These are phyloP conservation scores for Uronychia binucleata DNA, from an alignment of 73 alveolate genomes.

Conservation along the genomic window DNA sequence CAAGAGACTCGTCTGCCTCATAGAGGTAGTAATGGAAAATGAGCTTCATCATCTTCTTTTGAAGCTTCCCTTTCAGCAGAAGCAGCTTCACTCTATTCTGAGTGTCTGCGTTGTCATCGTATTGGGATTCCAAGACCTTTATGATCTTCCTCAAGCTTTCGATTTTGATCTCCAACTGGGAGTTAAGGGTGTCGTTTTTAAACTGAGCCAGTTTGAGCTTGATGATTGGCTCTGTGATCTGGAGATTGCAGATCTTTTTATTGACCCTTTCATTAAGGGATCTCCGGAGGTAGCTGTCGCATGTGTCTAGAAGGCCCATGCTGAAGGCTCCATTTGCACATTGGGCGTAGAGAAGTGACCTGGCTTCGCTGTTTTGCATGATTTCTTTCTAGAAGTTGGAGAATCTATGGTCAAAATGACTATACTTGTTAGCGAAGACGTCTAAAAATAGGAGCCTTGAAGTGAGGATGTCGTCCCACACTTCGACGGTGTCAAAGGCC, in stretches of 20 bases:
- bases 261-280: constrained; percentile 46
- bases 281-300: constrained; percentile 51
- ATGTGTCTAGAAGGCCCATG: constrained; percentile 57
- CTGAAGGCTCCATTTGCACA: constrained; percentile 66
- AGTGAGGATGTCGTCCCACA: constrained; percentile 88
- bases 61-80: not conserved
- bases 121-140: constrained; percentile 16
- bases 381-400: not conserved
- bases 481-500: constrained; percentile 79
- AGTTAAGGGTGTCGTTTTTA: constrained; percentile 20
- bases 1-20: not conserved
- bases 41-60: not conserved
- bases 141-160: constrained; percentile 22
- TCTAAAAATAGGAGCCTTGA: constrained; percentile 81
- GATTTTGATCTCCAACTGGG: not conserved
- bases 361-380: constrained; percentile 37
- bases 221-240: constrained; percentile 43
- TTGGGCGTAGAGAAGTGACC: constrained; percentile 50
- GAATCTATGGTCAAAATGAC: constrained; percentile 4
- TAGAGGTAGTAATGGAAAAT: not conserved
- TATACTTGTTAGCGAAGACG: constrained; percentile 26
- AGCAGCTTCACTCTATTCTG: not conserved
- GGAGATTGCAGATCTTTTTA: constrained; percentile 12
- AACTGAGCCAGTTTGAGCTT: constrained; percentile 44
- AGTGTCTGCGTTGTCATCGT: not conserved